Base-by-base conservation (phyloP, 148 eudicot species). In the Pouteria glomerata region DNA sequence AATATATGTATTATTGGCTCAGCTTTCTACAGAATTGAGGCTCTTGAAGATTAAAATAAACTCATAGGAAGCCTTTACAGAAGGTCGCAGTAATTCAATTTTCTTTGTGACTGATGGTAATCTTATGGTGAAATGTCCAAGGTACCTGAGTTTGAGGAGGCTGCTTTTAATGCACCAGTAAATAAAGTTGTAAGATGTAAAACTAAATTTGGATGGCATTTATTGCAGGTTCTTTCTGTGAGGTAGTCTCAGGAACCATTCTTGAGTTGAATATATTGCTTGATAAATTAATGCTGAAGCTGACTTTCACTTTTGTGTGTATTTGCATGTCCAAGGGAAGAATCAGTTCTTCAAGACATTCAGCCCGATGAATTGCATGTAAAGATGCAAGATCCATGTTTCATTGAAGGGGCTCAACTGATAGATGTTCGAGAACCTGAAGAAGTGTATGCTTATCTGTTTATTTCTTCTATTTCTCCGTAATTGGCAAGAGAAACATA, bases 61-160 rank as follows among this genome's bases (percentile, higher is more conserved):
- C 27, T 39, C 8, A 13, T 70, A 1, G 3, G 62, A 56, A 29
- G 19, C 57, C 39, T 56, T 57, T 23, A 26, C 2, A 21, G 51
- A 39, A 51, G 44, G 14, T 65, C 18, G 5, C 12, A 7, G 31
- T 57, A 0, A 15, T 33, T 30, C 35, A 30, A 19, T 42, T 57
- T 48, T 59, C 60, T 12, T 27, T 30, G 14, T 66, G 52, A 66
- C 23, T 24, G 2, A 16, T 14, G 50, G 39, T 35, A 27, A 15
- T 47, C 35, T 45, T 33, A 61, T 56, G 68, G 26, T 67, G 56
- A 48, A 65, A 51, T 52, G 19, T 58, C 29, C 19, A 70, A 91
- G 98, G 97, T 94, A 69, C 89, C 96, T 16, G 98, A 89, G 82
- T 94, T 91, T 82, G 98, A 94, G 80, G 93, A 94, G 85, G 96